Base-by-base conservation (phyloP, 306 rosid genomes). In the Pachyrhizus erosus region DNA sequence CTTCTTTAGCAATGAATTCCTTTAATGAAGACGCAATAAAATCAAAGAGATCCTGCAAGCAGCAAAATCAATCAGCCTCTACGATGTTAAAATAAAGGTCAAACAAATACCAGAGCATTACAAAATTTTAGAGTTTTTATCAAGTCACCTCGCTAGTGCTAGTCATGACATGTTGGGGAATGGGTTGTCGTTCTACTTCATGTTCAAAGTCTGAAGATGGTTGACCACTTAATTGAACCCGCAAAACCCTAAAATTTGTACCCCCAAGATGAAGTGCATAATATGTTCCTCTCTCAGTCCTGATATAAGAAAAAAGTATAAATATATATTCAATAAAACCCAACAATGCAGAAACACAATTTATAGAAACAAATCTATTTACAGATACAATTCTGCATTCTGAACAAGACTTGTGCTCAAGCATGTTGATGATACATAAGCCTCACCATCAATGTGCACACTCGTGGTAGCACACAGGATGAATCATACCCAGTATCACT, bases 221-320 rank as follows among this genome's bases (percentile, higher is more conserved):
- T 85, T 83, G 89, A 81, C 98, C 98, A 49, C 84, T 85, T 76
- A 90, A 89, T 80, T 84, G 89, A 83, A 91, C 91, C 65, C 97
- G 90, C 84, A 90, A 82, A 76, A 91, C 97, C 93, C 98, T 83
- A 87, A 91, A 92, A 89, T 94, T 90, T 69, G 98, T 91, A 64
- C 95, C 98, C 51, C 97, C 97, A 74, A 94, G 94, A 90, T 94
- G 92, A 80, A 94, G 90, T 6, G 97, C 97, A 85, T 92, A 94
- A 79, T 87, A 91, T 65, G 92, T 90, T 87, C 97, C 98, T 71
- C 74, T 88, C 84, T 94, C 97, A 7, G 87, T 89, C 90, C 98
- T 94, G 91, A 65, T 80, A 54, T 62, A 51, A 42, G 67, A 67
- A 40, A 75, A 58, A 24, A 3, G 43, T 48, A 74, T 24, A 69